Base-by-base conservation (phyloP, 257 asterid genomes). In the Oldenlandia corymbosa region DNA sequence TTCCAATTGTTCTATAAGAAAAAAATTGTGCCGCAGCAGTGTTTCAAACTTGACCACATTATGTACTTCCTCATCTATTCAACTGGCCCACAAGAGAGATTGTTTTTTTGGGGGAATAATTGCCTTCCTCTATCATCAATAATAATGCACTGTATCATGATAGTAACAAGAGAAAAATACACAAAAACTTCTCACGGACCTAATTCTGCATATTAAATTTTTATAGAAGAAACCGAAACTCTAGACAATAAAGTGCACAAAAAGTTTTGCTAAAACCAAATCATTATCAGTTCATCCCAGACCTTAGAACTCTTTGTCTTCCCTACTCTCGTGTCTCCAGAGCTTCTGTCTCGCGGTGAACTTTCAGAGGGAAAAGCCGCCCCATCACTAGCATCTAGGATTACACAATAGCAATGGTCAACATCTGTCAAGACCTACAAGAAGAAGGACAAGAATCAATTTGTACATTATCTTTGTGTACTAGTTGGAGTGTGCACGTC, bases 381-480 rank as follows among this genome's bases (percentile, higher is more conserved):
- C 67, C 94, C 99, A 62, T 84, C 86, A 66, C 84, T 86, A 56
- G 99, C 99, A 71, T 93, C 83, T 68, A 93, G 87, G 75, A 93
- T 74, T 51, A 93, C 99, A 70, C 97, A 90, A 57, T 90, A 93
- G 77, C 99, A 93, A 81, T 93, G 96, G 70, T 93, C 99, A 24
- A 89, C 80, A 76, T 93, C 99, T 30, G 96, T 93, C 75, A 93
- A 78, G 49, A 93, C 99, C 99, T 93, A 83, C 54, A 79, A 32
- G 70, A 68, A 37, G 49, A 42, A 43, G 50, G 66, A 51, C 62
- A 20, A 52, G 42, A 54, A 52, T 34, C 21, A 0, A n/a, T 24
- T 55, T 49, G 39, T 24, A 41, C 42, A 20, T 56, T 11, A 30
- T 28, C 58, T 50, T 31, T 31, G 36, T 7, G 11, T 53, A 27